These are phyloP conservation scores for Rhododendron williamsianum DNA, from an alignment of 148 eudicot genomes.

Conservation along the genomic window DNA sequence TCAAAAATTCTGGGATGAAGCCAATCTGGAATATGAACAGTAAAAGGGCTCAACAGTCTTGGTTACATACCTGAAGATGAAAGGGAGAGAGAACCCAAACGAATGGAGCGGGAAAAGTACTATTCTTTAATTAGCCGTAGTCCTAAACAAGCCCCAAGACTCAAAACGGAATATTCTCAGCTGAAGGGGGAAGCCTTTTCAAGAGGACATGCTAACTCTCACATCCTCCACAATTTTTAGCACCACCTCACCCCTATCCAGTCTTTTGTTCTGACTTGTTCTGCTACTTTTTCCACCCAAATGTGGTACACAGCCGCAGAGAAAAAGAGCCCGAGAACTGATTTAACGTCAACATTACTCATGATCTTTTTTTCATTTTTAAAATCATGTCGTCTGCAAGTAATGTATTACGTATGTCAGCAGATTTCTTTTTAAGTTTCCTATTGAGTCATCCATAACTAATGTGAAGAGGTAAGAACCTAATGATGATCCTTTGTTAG, in stretches of 20 bases:
- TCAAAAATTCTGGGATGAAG: neutral
- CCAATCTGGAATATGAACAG: no score
- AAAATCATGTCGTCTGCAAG: neutral
- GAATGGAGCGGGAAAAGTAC: no score
- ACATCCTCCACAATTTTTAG: neutral
- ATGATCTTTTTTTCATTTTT: neutral
- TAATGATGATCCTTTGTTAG: neutral
- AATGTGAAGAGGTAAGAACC: neutral
- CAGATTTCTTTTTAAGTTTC: neutral
- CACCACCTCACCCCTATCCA: neutral
- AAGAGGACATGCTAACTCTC: neutral
- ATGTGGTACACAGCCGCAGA: neutral
- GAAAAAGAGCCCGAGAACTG: neutral
- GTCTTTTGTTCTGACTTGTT: neutral
- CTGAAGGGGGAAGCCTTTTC: neutral
- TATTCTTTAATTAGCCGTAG: no score
- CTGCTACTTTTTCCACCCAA: neutral
- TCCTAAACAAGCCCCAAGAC: neutral
- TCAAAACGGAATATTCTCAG: neutral
- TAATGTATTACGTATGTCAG: neutral
- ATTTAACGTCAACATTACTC: neutral
- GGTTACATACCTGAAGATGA: no score
- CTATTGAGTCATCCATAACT: neutral
- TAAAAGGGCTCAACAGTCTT: no score
- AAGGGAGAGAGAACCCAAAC: no score